These are phyloP conservation scores for Yamadazyma dushanensis DNA, from an alignment of 1,139 yeast species.

Conservation along the genomic window DNA sequence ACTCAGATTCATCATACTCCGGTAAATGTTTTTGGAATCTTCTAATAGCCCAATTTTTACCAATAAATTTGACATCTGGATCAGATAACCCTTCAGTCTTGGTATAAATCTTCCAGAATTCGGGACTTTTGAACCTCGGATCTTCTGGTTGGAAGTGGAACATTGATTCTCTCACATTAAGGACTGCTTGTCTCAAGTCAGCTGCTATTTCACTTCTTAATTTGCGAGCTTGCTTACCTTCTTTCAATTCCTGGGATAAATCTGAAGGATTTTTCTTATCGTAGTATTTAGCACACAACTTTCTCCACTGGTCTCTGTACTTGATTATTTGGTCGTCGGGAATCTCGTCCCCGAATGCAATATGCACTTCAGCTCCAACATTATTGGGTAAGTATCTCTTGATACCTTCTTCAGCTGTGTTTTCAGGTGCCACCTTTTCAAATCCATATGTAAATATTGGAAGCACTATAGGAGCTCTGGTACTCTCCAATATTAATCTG, in stretches of 20 bases:
- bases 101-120: conserved; percentile 73
- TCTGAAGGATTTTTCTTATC: conserved; percentile 55
- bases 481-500: conserved; percentile 76
- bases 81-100: conserved; percentile 63
- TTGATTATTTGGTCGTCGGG: conserved; percentile 58
- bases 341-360: conserved; percentile 72
- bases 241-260: conserved; percentile 58
- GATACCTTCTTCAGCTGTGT: conserved; percentile 51
- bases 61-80: conserved; percentile 67
- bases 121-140: conserved; percentile 62
- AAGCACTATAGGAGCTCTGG: conserved; percentile 81
- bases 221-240: conserved; percentile 60
- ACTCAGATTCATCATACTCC: conserved; percentile 28
- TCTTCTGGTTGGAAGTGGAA: conserved; percentile 57
- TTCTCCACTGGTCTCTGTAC: conserved; percentile 69
- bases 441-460: conserved; percentile 88
- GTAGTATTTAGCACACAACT: conserved; percentile 53
- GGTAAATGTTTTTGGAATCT: conserved; percentile 61
- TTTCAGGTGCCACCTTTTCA: conserved; percentile 85
- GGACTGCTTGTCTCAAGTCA: conserved; percentile 63
- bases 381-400: conserved; percentile 64
- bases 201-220: conserved; percentile 73
- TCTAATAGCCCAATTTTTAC: conserved; percentile 78
- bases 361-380: conserved; percentile 65
- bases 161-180: conserved; percentile 51